These are phyloP conservation scores for Heliocybe sulcata DNA, from an alignment of 1,284 basidiomycete genomes.

Conservation along the genomic window DNA sequence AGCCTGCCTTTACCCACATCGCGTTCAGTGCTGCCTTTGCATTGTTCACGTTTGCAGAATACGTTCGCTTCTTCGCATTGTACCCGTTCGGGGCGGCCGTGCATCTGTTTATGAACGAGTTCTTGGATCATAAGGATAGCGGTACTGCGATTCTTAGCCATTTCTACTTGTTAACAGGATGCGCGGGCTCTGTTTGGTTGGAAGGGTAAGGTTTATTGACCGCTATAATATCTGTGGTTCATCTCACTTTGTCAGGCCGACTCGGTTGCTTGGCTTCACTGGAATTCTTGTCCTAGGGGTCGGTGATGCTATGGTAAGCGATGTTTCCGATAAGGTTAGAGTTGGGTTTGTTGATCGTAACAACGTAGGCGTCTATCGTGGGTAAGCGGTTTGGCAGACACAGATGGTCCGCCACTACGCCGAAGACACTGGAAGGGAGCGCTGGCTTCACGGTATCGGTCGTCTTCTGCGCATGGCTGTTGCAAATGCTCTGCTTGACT, in stretches of 20 bases:
- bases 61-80: conserved; percentile 95
- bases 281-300: conserved; percentile 89
- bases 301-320: conserved; percentile 84
- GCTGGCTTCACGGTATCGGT: conserved; percentile 77
- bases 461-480: conserved; percentile 56
- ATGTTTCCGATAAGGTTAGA: conserved; percentile 2
- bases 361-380: conserved; percentile 77
- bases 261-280: conserved; percentile 74
- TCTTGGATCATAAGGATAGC: conserved; percentile 91
- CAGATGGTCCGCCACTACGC: conserved; percentile 77
- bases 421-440: conserved; percentile 92
- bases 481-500: conserved; percentile 65
- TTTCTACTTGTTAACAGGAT: conserved; percentile 95
- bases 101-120: conserved; percentile 97
- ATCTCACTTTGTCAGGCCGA: conserved; percentile 40
- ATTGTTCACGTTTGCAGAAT: conserved; percentile 92
- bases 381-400: conserved; percentile 78
- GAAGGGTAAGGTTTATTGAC: conserved; percentile 32
- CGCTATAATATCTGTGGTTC: conserved; percentile 5
- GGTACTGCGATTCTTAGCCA: conserved; percentile 97
- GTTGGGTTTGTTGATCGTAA: conserved; percentile 1
- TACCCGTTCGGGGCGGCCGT: conserved; percentile 93
- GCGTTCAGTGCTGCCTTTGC: conserved; percentile 93
- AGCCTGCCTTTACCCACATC: conserved; percentile 96
- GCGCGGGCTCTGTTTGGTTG: conserved; percentile 91